phyloP scores from a whole-genome alignment of 495 filamentous ascomycete genomes.

The Xylona heveae region DNA sequence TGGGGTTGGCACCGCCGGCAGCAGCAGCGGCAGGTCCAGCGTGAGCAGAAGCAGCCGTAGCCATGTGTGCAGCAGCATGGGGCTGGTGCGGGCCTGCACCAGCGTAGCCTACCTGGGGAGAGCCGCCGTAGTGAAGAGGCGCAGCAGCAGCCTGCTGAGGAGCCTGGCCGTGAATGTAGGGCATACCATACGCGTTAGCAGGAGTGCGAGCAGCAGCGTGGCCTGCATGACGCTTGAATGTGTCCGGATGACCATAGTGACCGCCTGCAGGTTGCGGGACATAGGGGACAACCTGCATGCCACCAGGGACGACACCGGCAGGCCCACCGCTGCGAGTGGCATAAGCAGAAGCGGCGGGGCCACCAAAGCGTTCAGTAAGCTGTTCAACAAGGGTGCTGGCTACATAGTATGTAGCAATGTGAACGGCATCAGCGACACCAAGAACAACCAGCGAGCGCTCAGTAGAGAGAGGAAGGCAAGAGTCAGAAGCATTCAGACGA shows the following conservation, averaged over 20 bases:
- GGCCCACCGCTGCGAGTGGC: slow-evolving; percentile 87
- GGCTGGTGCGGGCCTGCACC: slow-evolving; percentile 66
- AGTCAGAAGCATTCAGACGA: slow-evolving; percentile 87
- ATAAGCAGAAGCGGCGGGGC: slow-evolving; percentile 88
- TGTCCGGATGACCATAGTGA: slow-evolving; percentile 78
- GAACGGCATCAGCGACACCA: slow-evolving; percentile 46
- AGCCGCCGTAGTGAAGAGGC: slow-evolving; percentile 48
- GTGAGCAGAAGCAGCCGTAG: slow-evolving; percentile 22
- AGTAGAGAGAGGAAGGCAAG: slow-evolving; percentile 78
- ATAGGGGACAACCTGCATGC: slow-evolving; percentile 95
- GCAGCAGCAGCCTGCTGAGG: slow-evolving; percentile 44
- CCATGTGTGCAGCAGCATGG: slow-evolving; percentile 33
- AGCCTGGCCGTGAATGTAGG: slow-evolving; percentile 47
- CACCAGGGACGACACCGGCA: slow-evolving; percentile 78
- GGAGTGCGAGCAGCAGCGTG: slow-evolving; percentile 42
- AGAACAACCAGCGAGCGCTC: slow-evolving; percentile 77
- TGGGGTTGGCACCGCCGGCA: too few species aligned
- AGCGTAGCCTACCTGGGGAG: slow-evolving; percentile 42
- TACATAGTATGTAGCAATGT: slow-evolving; percentile 97
- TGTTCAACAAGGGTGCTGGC: slow-evolving; percentile 91
- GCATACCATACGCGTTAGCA: slow-evolving; percentile 17
- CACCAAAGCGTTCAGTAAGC: slow-evolving; percentile 85
- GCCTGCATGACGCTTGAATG: slow-evolving; percentile 46
- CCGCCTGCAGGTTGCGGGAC: slow-evolving; percentile 80
- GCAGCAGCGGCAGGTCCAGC: slow-evolving; percentile 31